Percentiles rank a stretch among this genome's conserved stretches.
Conservation (phyloP, 2,329 filamentous ascomycete species). For the Penicillium digitatum region DNA sequence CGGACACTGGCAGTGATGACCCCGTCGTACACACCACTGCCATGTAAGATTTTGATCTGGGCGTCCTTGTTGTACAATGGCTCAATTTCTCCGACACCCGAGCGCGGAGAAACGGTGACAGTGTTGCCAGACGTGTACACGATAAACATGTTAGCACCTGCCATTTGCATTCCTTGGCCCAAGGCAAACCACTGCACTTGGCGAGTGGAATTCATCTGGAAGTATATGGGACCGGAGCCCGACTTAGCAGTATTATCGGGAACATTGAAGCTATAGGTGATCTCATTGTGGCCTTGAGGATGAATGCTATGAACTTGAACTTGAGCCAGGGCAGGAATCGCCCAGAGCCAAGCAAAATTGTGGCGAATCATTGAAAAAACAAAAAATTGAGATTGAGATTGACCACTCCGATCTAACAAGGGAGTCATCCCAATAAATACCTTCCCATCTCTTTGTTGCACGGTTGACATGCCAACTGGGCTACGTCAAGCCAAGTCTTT, state of each 20-base stretch:
- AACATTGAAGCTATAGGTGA: constrained; percentile 51
- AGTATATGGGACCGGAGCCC: constrained; percentile 54
- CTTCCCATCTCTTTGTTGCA: not conserved
- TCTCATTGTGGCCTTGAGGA: constrained; percentile 8
- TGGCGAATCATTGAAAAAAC: not conserved
- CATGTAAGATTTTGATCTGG: constrained; percentile 53
- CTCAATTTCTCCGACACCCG: constrained; percentile 46
- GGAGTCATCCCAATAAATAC: constrained; percentile 4
- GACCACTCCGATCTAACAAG: not conserved
- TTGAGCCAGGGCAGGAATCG: constrained; percentile 11
- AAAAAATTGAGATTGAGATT: not conserved
- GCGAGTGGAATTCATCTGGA: constrained; percentile 54
- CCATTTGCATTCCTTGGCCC: constrained; percentile 55
- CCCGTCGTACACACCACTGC: constrained; percentile 53
- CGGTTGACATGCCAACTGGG: not conserved
- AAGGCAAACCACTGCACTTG: constrained; percentile 54
- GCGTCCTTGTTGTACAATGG: constrained; percentile 48
- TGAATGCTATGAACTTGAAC: constrained; percentile 13
- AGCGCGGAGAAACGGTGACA: constrained; percentile 57
- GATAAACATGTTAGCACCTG: constrained; percentile 56
- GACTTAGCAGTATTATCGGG: constrained; percentile 50
- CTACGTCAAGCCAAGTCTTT: constrained; percentile 1
- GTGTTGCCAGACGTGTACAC: constrained; percentile 54
- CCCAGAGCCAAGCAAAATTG: constrained; percentile 6
- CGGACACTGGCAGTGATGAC: constrained; percentile 59